Conservation (phyloP, 2,329 filamentous ascomycete species). For the Macrophomina tecta region DNA sequence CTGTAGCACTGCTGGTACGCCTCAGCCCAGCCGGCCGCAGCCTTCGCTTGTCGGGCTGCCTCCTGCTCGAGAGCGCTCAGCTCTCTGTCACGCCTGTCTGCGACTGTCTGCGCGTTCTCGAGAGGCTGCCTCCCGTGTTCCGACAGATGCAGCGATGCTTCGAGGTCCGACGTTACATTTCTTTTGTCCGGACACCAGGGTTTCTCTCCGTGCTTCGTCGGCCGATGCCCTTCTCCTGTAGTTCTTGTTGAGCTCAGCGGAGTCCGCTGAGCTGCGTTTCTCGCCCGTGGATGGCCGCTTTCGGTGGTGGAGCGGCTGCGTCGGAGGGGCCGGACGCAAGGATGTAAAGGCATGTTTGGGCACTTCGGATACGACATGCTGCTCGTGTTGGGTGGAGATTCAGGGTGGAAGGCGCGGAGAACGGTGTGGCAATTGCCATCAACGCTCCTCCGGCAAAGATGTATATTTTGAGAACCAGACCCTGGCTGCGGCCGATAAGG, state of each 20-base stretch:
- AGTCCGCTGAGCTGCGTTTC: background rate
- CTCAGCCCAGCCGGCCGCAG: background rate
- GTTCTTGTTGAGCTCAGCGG: background rate
- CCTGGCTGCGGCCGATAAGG: background rate
- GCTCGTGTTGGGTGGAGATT: background rate
- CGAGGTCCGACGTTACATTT: background rate
- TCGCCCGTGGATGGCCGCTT: background rate
- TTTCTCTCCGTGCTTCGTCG: background rate
- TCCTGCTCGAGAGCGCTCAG: slow-evolving; percentile 1
- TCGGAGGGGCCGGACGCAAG: slow-evolving; percentile 11
- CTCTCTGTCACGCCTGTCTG: background rate
- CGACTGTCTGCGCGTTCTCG: background rate
- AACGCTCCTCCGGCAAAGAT: background rate
- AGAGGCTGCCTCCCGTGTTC: background rate
- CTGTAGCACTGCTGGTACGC: slow-evolving; percentile 13
- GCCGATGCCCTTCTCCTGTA: slow-evolving; percentile 8
- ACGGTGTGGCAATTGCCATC: background rate
- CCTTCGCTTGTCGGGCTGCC: background rate
- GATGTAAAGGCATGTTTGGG: slow-evolving; percentile 1
- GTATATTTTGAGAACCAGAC: background rate
- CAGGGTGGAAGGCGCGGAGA: background rate
- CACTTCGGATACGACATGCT: slow-evolving; percentile 13
- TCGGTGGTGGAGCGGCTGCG: slow-evolving; percentile 5
- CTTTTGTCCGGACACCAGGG: background rate
- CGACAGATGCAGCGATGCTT: background rate